These are phyloP conservation scores for Hanseniaspora occidentalis DNA, from an alignment of 805 yeast genomes.

Conservation along the genomic window DNA sequence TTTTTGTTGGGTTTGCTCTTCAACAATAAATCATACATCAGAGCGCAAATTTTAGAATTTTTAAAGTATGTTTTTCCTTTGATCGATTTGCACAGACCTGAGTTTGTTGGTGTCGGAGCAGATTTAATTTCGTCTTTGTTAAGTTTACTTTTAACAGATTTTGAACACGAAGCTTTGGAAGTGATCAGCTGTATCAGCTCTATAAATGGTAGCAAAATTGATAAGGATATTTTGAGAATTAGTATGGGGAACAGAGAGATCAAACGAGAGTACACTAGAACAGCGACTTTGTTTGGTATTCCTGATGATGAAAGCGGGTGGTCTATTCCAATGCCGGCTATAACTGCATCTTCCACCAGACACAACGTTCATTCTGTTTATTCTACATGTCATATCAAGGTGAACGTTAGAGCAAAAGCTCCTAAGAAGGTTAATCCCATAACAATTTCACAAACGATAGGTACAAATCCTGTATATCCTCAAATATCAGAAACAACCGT, in stretches of 20 bases:
- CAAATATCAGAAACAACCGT: too few species aligned
- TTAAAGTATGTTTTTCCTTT: conserved; percentile 64
- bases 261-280: conserved; percentile 69
- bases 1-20: conserved; percentile 68
- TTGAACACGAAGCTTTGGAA: conserved; percentile 78
- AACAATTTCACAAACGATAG: neutral
- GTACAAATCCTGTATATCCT: too few species aligned
- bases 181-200: conserved; percentile 76
- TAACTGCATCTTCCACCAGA: conserved; percentile 77
- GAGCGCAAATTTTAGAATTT: conserved; percentile 64
- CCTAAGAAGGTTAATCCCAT: too few species aligned
- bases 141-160: conserved; percentile 67
- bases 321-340: conserved; percentile 93
- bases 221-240: conserved; percentile 83
- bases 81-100: conserved; percentile 64
- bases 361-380: conserved; percentile 94
- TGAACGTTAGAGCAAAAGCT: conserved; percentile 2
- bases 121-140: conserved; percentile 85
- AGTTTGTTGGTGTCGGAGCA: conserved; percentile 84
- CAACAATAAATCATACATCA: conserved; percentile 69
- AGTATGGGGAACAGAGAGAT: conserved; percentile 73
- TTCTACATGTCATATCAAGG: conserved; percentile 52
- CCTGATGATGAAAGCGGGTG: conserved; percentile 89
- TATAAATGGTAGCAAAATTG: conserved; percentile 85
- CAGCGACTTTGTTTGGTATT: conserved; percentile 85